These are phyloP conservation scores for Cryptosporidium muris DNA, from an alignment of 169 alveolate species.

Conservation along the genomic window DNA sequence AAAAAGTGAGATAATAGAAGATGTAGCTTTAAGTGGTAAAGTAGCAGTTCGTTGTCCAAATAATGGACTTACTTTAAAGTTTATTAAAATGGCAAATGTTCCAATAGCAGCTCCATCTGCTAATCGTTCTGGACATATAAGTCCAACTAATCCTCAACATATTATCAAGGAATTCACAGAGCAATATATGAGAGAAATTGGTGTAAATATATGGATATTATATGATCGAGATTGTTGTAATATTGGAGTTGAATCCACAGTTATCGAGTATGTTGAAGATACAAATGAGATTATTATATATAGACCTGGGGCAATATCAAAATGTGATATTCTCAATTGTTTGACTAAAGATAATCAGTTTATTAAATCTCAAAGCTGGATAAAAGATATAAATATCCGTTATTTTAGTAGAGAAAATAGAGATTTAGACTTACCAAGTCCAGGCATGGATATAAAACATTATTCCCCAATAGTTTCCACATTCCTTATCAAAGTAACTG, in stretches of 20 bases:
- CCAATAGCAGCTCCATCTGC: slow-evolving; percentile 98
- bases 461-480: slow-evolving; percentile 56
- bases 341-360: slow-evolving; percentile 73
- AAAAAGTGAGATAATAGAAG: slow-evolving; percentile 86
- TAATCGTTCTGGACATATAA: slow-evolving; percentile 94
- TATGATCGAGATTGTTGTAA: slow-evolving; percentile 90
- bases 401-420: slow-evolving; percentile 62
- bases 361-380: slow-evolving; percentile 75
- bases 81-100: slow-evolving; percentile 79
- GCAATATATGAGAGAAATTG: slow-evolving; percentile 75
- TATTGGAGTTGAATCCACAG: slow-evolving; percentile 96
- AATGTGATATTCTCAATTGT: slow-evolving; percentile 75
- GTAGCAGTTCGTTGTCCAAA: slow-evolving; percentile 93
- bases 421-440: slow-evolving; percentile 33
- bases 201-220: slow-evolving; percentile 82
- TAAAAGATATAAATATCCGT: slow-evolving; percentile 68
- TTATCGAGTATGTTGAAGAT: slow-evolving; percentile 81
- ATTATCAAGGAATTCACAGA: slow-evolving; percentile 89
- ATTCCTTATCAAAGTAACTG: slow-evolving; percentile 5
- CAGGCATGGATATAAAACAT: slow-evolving; percentile 65
- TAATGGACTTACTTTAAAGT: slow-evolving; percentile 83
- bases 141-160: slow-evolving; percentile 93
- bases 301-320: slow-evolving; percentile 42
- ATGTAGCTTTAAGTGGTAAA: slow-evolving; percentile 85
- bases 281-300: slow-evolving; percentile 12